A percentile compares a stretch with the other conserved stretches of the same genome.
phyloP scores from a whole-genome alignment of 345 rosid genomes.

The Moricandia moricandioides region DNA sequence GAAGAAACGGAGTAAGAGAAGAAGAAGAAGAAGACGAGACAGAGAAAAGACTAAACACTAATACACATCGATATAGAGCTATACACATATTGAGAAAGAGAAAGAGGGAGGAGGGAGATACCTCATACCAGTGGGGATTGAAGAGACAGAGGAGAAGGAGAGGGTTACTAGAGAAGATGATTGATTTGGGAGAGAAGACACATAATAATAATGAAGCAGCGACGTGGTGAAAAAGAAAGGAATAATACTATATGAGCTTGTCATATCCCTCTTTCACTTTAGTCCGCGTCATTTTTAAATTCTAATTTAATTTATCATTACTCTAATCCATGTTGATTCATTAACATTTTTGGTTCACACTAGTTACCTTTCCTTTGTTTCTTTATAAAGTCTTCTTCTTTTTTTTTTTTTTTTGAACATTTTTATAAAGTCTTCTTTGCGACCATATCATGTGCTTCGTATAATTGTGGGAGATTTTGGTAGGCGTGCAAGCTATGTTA shows the following conservation, averaged over 20 bases:
- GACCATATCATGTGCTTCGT: background rate
- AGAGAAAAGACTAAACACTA: background rate
- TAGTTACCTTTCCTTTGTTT: constrained; percentile 6
- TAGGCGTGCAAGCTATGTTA: constrained; percentile 21
- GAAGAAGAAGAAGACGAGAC: constrained; percentile 15
- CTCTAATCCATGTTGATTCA: constrained; percentile 7
- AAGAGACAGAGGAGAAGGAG: constrained; percentile 18
- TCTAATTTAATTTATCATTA: background rate
- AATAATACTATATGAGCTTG: constrained; percentile 33
- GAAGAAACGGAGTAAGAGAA: constrained; percentile 30
- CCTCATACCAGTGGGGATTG: constrained; percentile 20
- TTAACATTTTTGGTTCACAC: constrained; percentile 18
- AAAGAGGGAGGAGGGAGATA: constrained; percentile 12
- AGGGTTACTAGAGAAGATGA: background rate
- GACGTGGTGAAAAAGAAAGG: constrained; percentile 26
- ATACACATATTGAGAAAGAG: constrained; percentile 1
- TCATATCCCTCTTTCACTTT: constrained; percentile 28
- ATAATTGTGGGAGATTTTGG: constrained; percentile 14
- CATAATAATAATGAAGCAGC: constrained; percentile 25
- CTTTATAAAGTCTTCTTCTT: background rate
- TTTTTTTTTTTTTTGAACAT: no score
- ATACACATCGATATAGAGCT: background rate
- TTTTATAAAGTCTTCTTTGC: background rate
- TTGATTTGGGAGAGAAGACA: constrained; percentile 2
- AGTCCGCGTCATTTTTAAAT: constrained; percentile 2